Conservation (phyloP, 805 yeast species). For the Suhomyces emberorum region DNA sequence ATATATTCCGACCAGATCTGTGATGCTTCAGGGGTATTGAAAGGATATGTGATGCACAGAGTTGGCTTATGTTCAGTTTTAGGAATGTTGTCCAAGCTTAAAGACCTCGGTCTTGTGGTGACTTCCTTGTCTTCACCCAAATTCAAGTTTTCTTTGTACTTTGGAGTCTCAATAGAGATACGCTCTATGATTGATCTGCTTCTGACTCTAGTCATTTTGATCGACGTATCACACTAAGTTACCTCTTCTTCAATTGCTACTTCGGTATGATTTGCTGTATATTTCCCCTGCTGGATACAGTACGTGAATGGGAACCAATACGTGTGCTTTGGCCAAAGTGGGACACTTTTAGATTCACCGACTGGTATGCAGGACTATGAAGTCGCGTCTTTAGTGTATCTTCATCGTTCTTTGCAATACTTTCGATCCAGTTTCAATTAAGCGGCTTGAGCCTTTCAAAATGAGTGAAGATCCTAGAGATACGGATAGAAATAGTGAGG, state of each 20-base stretch:
- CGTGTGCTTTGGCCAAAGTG: no score
- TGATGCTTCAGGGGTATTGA: slow-evolving; percentile 35
- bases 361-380: no score
- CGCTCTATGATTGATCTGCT: slow-evolving; percentile 60
- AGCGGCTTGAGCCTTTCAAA: no score
- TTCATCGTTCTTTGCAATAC: no score
- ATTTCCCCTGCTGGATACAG: no score
- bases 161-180: slow-evolving; percentile 54
- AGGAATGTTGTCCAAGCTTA: background rate
- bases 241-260: no score
- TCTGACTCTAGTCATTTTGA: slow-evolving; percentile 49
- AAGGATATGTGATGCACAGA: slow-evolving; percentile 27
- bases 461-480: slow-evolving; percentile 36
- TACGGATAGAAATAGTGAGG: slow-evolving; percentile 14
- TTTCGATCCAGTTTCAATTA: no score
- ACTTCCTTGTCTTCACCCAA: background rate
- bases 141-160: slow-evolving; percentile 23
- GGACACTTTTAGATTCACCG: no score
- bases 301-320: no score
- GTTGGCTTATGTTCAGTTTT: background rate
- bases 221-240: no score
- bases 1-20: slow-evolving; percentile 29
- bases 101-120: slow-evolving; percentile 1
- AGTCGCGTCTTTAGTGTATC: no score
- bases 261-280: no score